These are phyloP conservation scores for Oryza coarctata DNA, from an alignment of 176 grass and related monocot genomes.

Conservation along the genomic window DNA sequence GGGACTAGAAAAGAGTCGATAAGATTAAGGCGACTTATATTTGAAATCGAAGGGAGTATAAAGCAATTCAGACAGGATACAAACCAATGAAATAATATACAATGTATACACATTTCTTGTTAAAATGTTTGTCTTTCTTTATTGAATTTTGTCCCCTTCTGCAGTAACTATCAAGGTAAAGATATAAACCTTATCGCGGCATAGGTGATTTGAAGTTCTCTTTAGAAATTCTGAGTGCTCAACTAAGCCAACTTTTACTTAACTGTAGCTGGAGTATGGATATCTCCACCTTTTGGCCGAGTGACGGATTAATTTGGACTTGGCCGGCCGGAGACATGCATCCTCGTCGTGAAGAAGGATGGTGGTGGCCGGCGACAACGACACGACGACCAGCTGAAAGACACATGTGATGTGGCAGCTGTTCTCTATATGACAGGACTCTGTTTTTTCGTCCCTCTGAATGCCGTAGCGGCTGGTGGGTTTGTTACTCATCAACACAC, in stretches of 20 bases:
- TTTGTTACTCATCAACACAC: neutral
- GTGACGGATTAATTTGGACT: conserved; percentile 39
- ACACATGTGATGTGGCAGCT: neutral
- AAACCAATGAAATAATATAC: too few species aligned
- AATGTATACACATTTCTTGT: neutral
- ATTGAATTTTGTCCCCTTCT: neutral
- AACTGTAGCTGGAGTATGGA: neutral
- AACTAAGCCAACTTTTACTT: conserved; percentile 12
- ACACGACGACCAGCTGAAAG: neutral
- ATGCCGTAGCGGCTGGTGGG: neutral
- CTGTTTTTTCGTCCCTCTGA: neutral
- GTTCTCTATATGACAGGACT: neutral
- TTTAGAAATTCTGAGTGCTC: neutral
- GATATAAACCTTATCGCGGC: neutral
- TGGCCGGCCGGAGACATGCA: conserved; percentile 15
- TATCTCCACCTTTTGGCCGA: conserved; percentile 8
- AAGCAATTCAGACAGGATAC: too few species aligned
- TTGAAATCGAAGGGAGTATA: too few species aligned
- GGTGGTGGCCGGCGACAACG: conserved; percentile 33
- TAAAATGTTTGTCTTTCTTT: neutral
- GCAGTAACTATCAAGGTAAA: neutral
- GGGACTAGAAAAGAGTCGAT: too few species aligned
- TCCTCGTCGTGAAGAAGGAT: conserved; percentile 2
- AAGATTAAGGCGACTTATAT: too few species aligned
- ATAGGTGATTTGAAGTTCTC: conserved; percentile 6